Evolutionary conservation across 2,329 filamentous ascomycete genomes (phyloP), one percentile per base, ranked within the genome.

Genomic region (Fusarium duplospermum): DNA sequence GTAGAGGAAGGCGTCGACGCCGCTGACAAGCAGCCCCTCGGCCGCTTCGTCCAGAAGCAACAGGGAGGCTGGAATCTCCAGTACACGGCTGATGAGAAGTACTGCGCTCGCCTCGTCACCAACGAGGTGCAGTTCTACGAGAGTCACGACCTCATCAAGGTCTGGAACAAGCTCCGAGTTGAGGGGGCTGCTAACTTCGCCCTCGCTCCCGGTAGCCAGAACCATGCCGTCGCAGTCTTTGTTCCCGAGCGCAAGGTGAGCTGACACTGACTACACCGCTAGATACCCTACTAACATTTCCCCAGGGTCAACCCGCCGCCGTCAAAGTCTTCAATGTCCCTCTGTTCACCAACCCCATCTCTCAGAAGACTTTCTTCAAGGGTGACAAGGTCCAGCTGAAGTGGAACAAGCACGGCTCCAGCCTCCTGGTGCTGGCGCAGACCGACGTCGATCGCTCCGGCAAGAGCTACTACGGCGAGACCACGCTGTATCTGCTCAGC

Each of bases 401-500:
- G 87, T 99, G 96, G 96, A 99, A 99, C 85, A 90, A 93, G 76
- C 88, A 94, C 71, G 96, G 96, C 62, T 98, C 95, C 40, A 96
- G 93, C 82, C 85, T 98, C 81, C 93, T 99, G 80, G 96, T 98
- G 76, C 90, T 99, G 79, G 96, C 96, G 65, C 95, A 98, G 87
- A 99, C 96, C 35, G 96, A 99, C 73, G 96, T 98, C 63, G 96
- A 99, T 85, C 97, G 96, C 86, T 95, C 95, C 67, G 97, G 97
- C 84, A 98, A 98, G 91, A 98, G 94, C 85, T 99, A 99, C 87
- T 99, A 99, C 79, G 96, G 96, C 81, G 96, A 99, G 87, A 98
- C 96, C 11, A 98, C 94, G 74, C 91, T 99, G 81, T 98, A 98
- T 85, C 89, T 99, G 77, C 89, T 99, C 73, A 98, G 94, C 83